A percentile compares a stretch with the other conserved stretches of the same genome.
phyloP scores from a whole-genome alignment of 169 alveolate genomes.

The Neospora caninum region DNA sequence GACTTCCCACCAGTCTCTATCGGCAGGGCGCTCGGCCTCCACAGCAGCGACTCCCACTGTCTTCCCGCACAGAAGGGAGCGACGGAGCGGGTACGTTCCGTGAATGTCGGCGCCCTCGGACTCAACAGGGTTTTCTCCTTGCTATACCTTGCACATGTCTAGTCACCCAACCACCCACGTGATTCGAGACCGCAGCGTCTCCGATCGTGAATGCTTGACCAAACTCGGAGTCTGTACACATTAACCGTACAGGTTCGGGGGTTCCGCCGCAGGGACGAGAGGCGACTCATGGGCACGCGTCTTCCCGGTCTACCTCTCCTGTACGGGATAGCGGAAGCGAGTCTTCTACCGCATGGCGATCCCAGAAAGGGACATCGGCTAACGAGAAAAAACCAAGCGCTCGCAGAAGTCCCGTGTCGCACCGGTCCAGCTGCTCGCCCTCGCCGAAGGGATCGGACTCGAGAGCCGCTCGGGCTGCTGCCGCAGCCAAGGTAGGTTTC shows the following conservation, averaged over 20 bases:
- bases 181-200: not conserved
- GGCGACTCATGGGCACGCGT: not conserved
- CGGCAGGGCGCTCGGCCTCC: not conserved
- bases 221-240: not conserved
- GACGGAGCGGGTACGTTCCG: not conserved
- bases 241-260: not conserved
- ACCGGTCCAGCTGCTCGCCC: not conserved
- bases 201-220: not conserved
- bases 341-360: not conserved
- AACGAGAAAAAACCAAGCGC: not conserved
- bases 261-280: not conserved
- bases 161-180: not conserved
- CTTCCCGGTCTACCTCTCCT: not conserved
- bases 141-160: no score
- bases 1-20: not conserved
- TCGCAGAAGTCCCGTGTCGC: not conserved
- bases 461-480: not conserved
- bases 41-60: not conserved
- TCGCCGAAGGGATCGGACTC: not conserved
- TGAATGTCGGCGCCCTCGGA: no score
- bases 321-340: not conserved
- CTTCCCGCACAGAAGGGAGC: not conserved
- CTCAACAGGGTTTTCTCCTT: no score
- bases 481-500: not conserved
- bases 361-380: not conserved